These are phyloP conservation scores for Wickerhamomyces chambardii DNA, from an alignment of 805 yeast species.

Conservation along the genomic window DNA sequence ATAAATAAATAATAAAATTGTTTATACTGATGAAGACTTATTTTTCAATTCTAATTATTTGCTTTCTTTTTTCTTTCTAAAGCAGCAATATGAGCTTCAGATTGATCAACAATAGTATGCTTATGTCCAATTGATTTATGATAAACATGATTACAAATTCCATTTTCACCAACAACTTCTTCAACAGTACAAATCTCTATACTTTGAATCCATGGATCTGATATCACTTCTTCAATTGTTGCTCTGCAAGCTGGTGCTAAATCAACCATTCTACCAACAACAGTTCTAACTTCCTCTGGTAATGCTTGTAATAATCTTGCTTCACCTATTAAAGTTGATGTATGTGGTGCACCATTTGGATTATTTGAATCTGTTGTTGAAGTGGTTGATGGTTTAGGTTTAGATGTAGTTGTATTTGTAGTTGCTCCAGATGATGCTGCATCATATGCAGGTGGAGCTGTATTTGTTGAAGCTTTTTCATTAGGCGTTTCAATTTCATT, in stretches of 20 bases:
- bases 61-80: slow-evolving; percentile 80
- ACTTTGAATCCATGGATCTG: slow-evolving; percentile 58
- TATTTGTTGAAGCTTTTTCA: slow-evolving; percentile 5
- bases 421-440: slow-evolving; percentile 21
- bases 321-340: slow-evolving; percentile 62
- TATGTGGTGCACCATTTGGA: slow-evolving; percentile 36
- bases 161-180: slow-evolving; percentile 27
- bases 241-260: slow-evolving; percentile 82
- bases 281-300: slow-evolving; percentile 58
- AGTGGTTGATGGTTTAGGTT: slow-evolving; percentile 4
- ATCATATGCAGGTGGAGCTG: slow-evolving; percentile 8
- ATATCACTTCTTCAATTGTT: slow-evolving; percentile 69
- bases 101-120: slow-evolving; percentile 86
- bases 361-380: slow-evolving; percentile 6
- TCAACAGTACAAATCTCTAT: slow-evolving; percentile 65
- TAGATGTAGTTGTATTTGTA: slow-evolving; percentile 4
- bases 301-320: slow-evolving; percentile 62
- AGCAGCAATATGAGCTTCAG: slow-evolving; percentile 93
- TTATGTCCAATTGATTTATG: slow-evolving; percentile 51
- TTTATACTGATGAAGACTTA: too few species aligned
- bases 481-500: background rate
- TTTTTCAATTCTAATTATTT: too few species aligned
- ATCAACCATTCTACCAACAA: slow-evolving; percentile 71
- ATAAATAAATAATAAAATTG: too few species aligned
- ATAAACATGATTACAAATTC: slow-evolving; percentile 22